Conservation (phyloP, 768 basidiomycete species). For the Collybia sp. region DNA sequence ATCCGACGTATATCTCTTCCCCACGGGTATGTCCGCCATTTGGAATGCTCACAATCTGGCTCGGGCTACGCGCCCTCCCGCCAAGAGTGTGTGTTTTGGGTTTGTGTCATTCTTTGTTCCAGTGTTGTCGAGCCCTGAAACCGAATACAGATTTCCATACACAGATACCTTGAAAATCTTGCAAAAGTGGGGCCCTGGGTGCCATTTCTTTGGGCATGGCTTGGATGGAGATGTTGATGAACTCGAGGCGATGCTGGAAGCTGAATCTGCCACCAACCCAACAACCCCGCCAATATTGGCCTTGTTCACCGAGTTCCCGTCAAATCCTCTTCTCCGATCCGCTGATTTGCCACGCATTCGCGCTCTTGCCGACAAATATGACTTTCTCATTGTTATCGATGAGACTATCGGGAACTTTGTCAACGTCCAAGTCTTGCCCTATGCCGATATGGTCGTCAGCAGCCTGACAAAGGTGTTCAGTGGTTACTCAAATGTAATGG, state of each 20-base stretch:
- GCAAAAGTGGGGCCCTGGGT: constrained; percentile 95
- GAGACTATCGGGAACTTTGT: constrained; percentile 94
- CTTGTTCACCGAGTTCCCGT: constrained; percentile 92
- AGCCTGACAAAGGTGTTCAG: constrained; percentile 95
- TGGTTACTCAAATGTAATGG: constrained; percentile 95
- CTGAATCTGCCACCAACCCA: constrained; percentile 32
- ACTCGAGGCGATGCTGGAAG: constrained; percentile 58
- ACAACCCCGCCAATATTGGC: constrained; percentile 63
- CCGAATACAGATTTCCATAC: constrained; percentile 77
- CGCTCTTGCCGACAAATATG: constrained; percentile 78
- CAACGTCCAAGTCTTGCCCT: constrained; percentile 86
- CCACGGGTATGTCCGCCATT: constrained; percentile 91
- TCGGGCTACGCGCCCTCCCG: constrained; percentile 42
- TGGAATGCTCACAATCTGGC: constrained; percentile 85
- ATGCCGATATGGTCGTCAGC: constrained; percentile 86
- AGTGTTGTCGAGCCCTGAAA: not conserved
- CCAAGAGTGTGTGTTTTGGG: constrained; percentile 95
- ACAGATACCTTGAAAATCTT: constrained; percentile 92
- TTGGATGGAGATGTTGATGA: constrained; percentile 69
- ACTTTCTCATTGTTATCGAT: constrained; percentile 86
- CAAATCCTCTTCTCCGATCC: constrained; percentile 89
- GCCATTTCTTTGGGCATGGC: constrained; percentile 83
- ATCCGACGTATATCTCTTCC: constrained; percentile 84
- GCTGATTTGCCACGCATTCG: constrained; percentile 74
- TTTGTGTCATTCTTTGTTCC: constrained; percentile 30